A percentile compares a stretch with the other conserved stretches of the same genome.
Evolutionary conservation across 2,329 filamentous ascomycete genomes (phyloP).

Genomic region (Mycocentrospora acerina): DNA sequence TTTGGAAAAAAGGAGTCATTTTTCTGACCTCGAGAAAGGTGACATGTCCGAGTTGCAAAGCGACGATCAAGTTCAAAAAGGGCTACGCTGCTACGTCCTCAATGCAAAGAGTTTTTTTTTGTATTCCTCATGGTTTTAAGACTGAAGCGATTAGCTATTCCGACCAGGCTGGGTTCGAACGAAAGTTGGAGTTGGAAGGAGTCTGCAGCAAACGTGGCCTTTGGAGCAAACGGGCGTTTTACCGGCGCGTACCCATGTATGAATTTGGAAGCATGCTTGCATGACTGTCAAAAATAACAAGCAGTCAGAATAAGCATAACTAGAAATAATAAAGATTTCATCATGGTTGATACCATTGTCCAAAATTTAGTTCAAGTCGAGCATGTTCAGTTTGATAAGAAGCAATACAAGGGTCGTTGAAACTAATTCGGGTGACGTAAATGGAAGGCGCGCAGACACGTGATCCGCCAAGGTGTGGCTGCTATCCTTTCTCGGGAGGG

Average conservation of each 20-base stretch:
- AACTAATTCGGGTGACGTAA: not conserved
- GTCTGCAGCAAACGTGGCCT: conserved; percentile 1
- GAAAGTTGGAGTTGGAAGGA: conserved; percentile 1
- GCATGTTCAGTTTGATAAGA: not conserved
- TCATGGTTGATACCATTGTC: not conserved
- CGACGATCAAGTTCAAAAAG: too few relatives aligned
- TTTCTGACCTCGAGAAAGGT: too few relatives aligned
- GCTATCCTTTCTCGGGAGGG: conserved; percentile 24
- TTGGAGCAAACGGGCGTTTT: not conserved
- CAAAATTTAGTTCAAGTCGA: not conserved
- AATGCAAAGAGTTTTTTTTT: not conserved
- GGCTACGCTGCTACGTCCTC: too few relatives aligned
- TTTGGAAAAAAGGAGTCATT: too few relatives aligned
- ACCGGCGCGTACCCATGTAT: conserved; percentile 19
- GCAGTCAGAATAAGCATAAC: conserved; percentile 19
- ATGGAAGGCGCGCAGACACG: conserved; percentile 7
- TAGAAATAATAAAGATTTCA: conserved; percentile 13
- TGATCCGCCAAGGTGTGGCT: conserved; percentile 21
- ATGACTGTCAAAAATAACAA: conserved; percentile 18
- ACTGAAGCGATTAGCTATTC: too few relatives aligned
- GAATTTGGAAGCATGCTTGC: conserved; percentile 13
- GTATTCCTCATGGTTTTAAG: too few relatives aligned
- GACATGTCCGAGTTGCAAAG: too few relatives aligned
- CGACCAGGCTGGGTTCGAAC: not conserved
- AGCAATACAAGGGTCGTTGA: not conserved